These are phyloP conservation scores for Boletus bicolor DNA, from an alignment of 768 basidiomycete species.

Conservation along the genomic window DNA sequence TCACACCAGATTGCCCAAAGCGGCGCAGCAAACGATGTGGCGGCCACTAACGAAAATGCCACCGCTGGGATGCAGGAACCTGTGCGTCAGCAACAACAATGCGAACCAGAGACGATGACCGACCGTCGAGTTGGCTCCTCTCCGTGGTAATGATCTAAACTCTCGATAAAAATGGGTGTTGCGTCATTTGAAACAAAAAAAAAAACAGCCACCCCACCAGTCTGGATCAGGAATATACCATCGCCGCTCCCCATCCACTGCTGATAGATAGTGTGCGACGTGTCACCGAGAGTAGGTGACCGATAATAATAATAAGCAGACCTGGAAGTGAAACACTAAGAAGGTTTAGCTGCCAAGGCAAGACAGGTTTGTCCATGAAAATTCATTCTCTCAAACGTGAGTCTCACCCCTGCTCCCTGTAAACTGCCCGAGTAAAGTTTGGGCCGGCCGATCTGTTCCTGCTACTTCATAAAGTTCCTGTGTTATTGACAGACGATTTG, in stretches of 20 bases:
- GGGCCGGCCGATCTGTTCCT: background rate
- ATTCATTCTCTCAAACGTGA: too few species aligned
- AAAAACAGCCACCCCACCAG: background rate
- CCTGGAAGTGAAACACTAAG: background rate
- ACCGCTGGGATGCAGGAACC: background rate
- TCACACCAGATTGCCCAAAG: background rate
- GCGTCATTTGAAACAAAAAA: background rate
- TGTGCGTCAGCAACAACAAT: background rate
- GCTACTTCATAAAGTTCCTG: background rate
- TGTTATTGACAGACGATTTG: background rate
- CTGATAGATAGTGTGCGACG: background rate
- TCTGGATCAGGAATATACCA: background rate
- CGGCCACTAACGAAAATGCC: background rate
- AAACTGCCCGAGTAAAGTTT: background rate
- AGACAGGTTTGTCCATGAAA: background rate
- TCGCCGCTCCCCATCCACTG: background rate
- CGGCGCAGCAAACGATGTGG: background rate
- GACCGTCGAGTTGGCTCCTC: background rate
- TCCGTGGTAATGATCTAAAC: background rate
- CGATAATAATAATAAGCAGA: background rate
- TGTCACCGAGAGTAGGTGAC: background rate
- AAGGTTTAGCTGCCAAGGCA: background rate
- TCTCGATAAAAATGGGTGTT: background rate
- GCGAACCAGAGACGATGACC: background rate
- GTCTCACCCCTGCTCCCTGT: too few species aligned